Evolutionary conservation across 352 stramenopile genomes (phyloP).

Genomic region (Saprolegnia diclina): DNA sequence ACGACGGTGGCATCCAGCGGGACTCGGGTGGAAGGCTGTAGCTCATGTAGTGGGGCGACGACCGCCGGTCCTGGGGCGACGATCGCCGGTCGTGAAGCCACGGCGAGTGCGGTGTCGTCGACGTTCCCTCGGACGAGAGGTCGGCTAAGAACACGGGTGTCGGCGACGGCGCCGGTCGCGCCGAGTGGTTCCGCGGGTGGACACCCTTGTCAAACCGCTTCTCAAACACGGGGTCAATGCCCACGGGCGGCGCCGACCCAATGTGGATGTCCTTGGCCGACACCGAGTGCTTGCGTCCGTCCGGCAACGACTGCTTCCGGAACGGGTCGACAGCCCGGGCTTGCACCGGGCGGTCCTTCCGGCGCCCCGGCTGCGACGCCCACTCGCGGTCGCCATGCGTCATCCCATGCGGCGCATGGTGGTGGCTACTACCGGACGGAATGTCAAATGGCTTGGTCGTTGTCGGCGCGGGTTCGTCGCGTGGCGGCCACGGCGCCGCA

Average conservation of each 20-base stretch:
- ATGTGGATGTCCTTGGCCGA: neutral
- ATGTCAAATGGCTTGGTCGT: slow-evolving; percentile 10
- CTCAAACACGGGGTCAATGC: neutral
- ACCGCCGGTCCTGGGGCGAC: neutral
- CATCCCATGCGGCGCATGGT: neutral
- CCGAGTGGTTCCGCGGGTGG: neutral
- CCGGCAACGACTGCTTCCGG: slow-evolving; percentile 11
- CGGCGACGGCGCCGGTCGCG: neutral
- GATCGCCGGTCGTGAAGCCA: neutral
- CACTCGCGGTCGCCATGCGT: neutral
- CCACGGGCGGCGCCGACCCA: neutral
- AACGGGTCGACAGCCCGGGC: neutral
- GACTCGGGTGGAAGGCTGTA: neutral
- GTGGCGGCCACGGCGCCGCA: neutral
- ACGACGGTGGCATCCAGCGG: neutral
- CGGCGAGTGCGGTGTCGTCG: neutral
- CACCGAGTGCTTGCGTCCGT: neutral
- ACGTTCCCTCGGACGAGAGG: neutral
- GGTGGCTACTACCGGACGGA: neutral
- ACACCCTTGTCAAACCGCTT: neutral
- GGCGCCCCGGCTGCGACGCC: neutral
- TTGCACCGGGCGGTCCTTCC: neutral
- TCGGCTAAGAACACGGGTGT: neutral
- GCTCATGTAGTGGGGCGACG: neutral
- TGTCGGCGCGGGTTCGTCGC: neutral